Percentiles rank a stretch among this genome's conserved stretches.
Conservation (phyloP, 1,284 basidiomycete species). For the Meripilus lineatus region DNA sequence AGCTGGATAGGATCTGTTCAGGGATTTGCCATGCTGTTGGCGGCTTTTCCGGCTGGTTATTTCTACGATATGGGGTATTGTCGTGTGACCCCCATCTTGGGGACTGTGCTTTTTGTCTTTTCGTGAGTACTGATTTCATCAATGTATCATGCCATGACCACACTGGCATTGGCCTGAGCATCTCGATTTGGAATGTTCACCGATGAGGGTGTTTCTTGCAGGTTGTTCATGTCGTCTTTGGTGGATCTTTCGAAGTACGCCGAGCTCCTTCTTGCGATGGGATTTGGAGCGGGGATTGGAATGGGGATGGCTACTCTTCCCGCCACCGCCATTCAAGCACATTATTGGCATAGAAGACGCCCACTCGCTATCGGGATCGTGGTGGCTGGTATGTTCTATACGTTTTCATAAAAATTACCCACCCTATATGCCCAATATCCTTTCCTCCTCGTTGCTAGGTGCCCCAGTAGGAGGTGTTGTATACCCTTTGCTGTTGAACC, state of each 20-base stretch:
- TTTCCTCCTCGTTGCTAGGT: no score
- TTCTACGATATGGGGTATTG: slow-evolving; percentile 19
- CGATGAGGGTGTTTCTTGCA: slow-evolving; percentile 6
- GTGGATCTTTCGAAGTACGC: slow-evolving; percentile 14
- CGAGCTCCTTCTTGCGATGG: slow-evolving; percentile 20
- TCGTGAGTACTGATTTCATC: slow-evolving; percentile 1
- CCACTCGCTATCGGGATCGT: slow-evolving; percentile 14
- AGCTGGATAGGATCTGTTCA: slow-evolving; percentile 24
- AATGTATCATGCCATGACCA: background rate
- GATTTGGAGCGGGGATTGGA: slow-evolving; percentile 39
- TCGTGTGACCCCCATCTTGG: slow-evolving; percentile 9
- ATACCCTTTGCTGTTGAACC: slow-evolving; percentile 1
- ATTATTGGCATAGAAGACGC: slow-evolving; percentile 9
- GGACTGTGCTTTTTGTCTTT: slow-evolving; percentile 16
- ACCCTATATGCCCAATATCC: no score
- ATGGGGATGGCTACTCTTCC: slow-evolving; percentile 30
- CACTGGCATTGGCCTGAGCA: background rate
- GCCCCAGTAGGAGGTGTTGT: slow-evolving; percentile 2
- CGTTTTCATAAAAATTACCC: no score
- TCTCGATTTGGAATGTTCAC: background rate
- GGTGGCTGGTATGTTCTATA: no score
- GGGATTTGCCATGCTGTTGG: slow-evolving; percentile 15
- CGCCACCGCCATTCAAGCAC: slow-evolving; percentile 5
- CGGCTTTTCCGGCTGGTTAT: slow-evolving; percentile 17
- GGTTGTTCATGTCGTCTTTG: slow-evolving; percentile 21